A percentile compares a stretch with the other conserved stretches of the same genome.
Evolutionary conservation across 2,329 filamentous ascomycete species (phyloP).

Genomic region (Hymenoscyphus infarciens): DNA sequence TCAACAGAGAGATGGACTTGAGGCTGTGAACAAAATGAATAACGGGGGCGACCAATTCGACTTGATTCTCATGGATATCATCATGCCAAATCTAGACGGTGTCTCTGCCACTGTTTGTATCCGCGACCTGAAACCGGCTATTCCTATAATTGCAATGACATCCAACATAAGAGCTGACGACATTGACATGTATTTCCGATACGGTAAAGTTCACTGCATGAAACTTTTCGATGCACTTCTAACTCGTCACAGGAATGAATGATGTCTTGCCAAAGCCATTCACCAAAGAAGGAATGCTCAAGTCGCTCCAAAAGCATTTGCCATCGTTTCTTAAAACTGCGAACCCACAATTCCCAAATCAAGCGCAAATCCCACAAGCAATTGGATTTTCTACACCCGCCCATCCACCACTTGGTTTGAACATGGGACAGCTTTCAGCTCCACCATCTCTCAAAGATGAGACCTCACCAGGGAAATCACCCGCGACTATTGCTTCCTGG

Average conservation of each 20-base stretch:
- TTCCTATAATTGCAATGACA: conserved; percentile 96
- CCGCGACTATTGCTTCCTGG: conserved; percentile 33
- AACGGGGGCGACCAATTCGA: conserved; percentile 51
- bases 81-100: conserved; percentile 95
- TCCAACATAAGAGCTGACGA: conserved; percentile 97
- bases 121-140: conserved; percentile 74
- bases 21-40: conserved; percentile 83
- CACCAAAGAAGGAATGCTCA: conserved; percentile 79
- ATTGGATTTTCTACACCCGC: conserved; percentile 28
- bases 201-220: conserved; percentile 61
- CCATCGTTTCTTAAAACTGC: conserved; percentile 71
- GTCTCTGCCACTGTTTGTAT: conserved; percentile 94
- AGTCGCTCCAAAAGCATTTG: conserved; percentile 85
- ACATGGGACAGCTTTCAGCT: conserved; percentile 31
- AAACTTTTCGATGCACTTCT: conserved; percentile 25
- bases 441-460: conserved; percentile 34
- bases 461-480: conserved; percentile 34
- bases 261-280: conserved; percentile 97
- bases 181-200: conserved; percentile 94
- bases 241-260: conserved; percentile 75
- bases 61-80: conserved; percentile 85
- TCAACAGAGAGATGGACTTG: conserved; percentile 73
- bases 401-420: conserved; percentile 28
- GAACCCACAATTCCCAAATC: conserved; percentile 9
- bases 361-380: conserved; percentile 26